Base-by-base conservation (phyloP, 1,139 yeast species). In the Blastobotrys indianensis region DNA sequence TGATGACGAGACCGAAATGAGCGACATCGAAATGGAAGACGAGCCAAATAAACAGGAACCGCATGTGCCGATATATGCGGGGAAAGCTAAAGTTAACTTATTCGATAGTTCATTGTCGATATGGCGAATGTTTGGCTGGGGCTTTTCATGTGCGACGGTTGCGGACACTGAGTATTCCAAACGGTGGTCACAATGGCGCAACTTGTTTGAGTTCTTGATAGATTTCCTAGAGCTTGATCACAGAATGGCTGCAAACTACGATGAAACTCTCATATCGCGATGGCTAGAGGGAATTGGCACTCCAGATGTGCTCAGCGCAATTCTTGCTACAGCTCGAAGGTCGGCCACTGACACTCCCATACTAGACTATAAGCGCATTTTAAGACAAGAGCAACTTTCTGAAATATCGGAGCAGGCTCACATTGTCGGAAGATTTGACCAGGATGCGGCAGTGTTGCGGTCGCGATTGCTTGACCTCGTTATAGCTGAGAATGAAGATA, bases 121-220 rank as follows among this genome's bases (percentile, higher is more conserved):
- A 9, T 51, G 56, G 57, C 33, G 39, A 30, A 39, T 47, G 45
- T 33, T 54, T 12, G 57, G 57, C 9, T 53, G 56, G 56, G 53
- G 51, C 2, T 48, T 54, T 20, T 44, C 50, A 1, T 51, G 55
- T 39, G 48, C 55, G 9, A 47, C 53, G 3, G 41, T 53, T 2
- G 46, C 45, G 4, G 46, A 49, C 16, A 38, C 41, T 9, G 43
- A 37, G 4, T 52, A 51, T 39, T 35, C 15, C 12, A n/a, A 35
- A 29, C 41, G 55, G 17, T 54, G 57, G 57, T 36, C 13, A 8
- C 54, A 51, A 20, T 53, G 47, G 48, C 28, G 34, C 28, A 42
- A 42, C 13, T 42, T 50, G n/a, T 41, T 54, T 15, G 45, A 37
- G 20, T 49, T 50, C 23, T 12, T 54, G 15, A 17, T 50, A 12